Evolutionary conservation across 129 eudicot species (phyloP).

Genomic region (Lactuca saligna): DNA sequence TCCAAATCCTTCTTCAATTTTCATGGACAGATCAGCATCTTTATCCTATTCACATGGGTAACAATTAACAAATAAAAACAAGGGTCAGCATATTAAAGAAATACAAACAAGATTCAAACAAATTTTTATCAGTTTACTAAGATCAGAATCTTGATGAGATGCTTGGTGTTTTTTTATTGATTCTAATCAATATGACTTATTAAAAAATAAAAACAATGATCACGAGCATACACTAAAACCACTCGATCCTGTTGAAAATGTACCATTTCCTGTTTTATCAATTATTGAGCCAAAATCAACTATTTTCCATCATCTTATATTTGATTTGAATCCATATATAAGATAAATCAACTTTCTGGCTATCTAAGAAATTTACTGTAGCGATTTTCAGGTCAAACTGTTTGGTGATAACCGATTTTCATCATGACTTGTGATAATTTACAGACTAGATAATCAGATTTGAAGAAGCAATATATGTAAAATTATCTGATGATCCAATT

Average conservation of each 20-base stretch:
- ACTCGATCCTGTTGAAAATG: background rate
- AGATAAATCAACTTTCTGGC: background rate
- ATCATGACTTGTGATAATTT: background rate
- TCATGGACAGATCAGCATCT: slow-evolving; percentile 59
- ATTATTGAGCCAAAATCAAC: background rate
- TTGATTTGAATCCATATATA: background rate
- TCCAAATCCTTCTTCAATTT: slow-evolving; percentile 87
- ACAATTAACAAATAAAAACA: slow-evolving; percentile 4
- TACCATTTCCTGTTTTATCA: background rate
- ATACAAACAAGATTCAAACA: background rate
- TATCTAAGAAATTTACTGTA: background rate
- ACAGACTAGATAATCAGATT: background rate
- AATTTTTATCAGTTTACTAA: background rate
- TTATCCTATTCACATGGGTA: slow-evolving; percentile 49
- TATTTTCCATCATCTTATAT: background rate
- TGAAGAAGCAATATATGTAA: background rate
- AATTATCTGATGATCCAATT: background rate
- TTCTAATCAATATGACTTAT: background rate
- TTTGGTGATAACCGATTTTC: background rate
- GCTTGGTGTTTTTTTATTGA: background rate
- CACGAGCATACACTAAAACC: background rate
- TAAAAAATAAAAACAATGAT: too few relatives aligned
- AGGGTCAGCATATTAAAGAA: background rate
- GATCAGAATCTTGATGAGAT: background rate
- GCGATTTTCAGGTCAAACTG: background rate